Evolutionary conservation across 345 rosid species (phyloP).

Genomic region (Geranium rotundifolium): DNA sequence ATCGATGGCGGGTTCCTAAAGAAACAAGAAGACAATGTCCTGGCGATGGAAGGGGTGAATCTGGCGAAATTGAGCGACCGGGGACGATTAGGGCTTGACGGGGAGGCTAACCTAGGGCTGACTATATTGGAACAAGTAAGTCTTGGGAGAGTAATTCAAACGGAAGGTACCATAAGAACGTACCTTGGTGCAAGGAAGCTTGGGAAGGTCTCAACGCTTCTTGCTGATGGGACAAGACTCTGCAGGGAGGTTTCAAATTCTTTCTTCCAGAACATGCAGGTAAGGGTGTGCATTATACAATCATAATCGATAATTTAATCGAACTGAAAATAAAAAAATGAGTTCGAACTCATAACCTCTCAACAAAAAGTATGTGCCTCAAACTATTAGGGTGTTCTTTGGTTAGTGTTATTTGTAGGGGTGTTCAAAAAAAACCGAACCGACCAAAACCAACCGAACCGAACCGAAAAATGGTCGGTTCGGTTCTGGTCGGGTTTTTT

Average conservation of each 20-base stretch:
- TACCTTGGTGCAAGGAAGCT: constrained; percentile 13
- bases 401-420: no score
- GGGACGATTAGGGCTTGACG: constrained; percentile 16
- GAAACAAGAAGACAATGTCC: constrained; percentile 30
- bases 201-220: constrained; percentile 18
- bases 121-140: constrained; percentile 16
- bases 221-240: constrained; percentile 35
- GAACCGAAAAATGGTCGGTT: no score
- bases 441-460: no score
- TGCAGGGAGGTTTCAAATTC: constrained; percentile 13
- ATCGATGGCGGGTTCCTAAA: constrained; percentile 29
- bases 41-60: constrained; percentile 30
- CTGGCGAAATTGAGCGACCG: constrained; percentile 17
- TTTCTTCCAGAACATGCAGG: constrained; percentile 14
- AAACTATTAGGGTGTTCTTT: no score
- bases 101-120: constrained; percentile 24
- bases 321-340: no score
- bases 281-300: no score
- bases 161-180: constrained; percentile 42
- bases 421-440: no score
- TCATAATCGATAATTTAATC: no score
- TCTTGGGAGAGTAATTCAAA: constrained; percentile 30
- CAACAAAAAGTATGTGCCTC: no score
- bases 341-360: no score
- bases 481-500: no score